Base-by-base conservation (phyloP, 768 basidiomycete genomes). In the Tulasnella sp. region DNA sequence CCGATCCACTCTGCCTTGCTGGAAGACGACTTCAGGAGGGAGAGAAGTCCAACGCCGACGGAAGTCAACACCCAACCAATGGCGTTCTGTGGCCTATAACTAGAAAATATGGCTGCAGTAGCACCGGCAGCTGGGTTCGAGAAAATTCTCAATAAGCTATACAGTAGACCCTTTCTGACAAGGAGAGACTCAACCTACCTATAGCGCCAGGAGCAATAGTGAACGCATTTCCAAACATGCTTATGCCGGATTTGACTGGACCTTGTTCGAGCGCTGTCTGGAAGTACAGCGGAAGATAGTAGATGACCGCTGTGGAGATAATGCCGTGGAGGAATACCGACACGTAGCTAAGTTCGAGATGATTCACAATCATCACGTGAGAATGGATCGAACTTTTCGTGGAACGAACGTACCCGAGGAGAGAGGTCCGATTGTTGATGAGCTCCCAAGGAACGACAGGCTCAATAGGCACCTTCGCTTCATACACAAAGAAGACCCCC, bases 191-290 rank as follows among this genome's bases (percentile, higher is more conserved):
- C 64, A 35, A 37, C 71, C 41, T 36, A 78, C 8, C 14, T 41
- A 86, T 78, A 1, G 83, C 80, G 14, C 78, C 65, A 1, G 83
- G 81, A 0, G 83, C 83, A 32, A 82, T 77, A 16, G 81, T 75
- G 71, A 83, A 78, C 6, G 81, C 78, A 62, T 82, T 66, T 2
- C 81, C 75, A 47, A 86, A 79, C 17, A 79, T 73, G 59, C 81
- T 77, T 12, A 84, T 78, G 1, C 83, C 82, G 0, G 82, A 81
- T 5, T 67, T 62, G 8, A 82, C 75, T 0, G 85, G 80, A 8
- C 79, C 78, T 12, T 76, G 77, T 17, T 78, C 81, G 42, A 80
- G 80, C 77, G 79, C 80, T 0, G 81, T 82, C 74, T 77, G 78
- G 71, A 79, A 78, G 74, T 77, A 78, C 32, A 76, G 73, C 29